Evolutionary conservation across 495 filamentous ascomycete species (phyloP), one percentile per base, ranked within the genome.

Genomic region (Cercophora newfieldiana): DNA sequence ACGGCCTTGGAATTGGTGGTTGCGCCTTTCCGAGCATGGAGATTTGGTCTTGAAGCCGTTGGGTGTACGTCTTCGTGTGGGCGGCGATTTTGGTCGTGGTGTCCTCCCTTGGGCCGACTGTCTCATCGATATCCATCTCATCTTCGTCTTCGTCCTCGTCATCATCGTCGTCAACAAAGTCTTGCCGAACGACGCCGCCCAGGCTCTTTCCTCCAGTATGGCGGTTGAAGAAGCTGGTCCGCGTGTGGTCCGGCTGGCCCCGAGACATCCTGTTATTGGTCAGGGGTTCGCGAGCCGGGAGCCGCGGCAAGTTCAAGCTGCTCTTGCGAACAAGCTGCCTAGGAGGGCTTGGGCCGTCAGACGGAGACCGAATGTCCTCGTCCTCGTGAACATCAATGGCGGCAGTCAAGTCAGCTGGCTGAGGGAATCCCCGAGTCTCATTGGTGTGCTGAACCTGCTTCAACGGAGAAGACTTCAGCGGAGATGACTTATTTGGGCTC

Each of bases 41-140:
- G 69, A 99, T 97, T 69, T 92, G 90, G 65, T 98, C 96, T 64
- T 96, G 91, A 19, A 99, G 82, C 10, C 90, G 83, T 73, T 97
- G 93, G 2, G 95, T 97, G 4, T 93, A 94, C 7, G 91, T 94
- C 72, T 95, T 96, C 77, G 86, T 93, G 74, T 96, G 92, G 6
- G 73, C 66, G 26, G 74, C 70, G 24, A 82, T 69, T 22, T 77
- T 78, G 8, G 67, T 63, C 24, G 72, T 72, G 10, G 65, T 49
- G n/a, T 73, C 81, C 66, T 80, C 75, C 5, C 77, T 71, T 5
- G 71, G 71, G 5, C 76, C 67, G 21, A 65, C 70, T 37, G 79
- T 79, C n/a, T 85, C 78, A 7, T 86, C 80, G 16, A 63, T 7
- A 55, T 91, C 87, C 7, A 85, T 63, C 66, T 91, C 80, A 87